Percentiles rank a stretch among this genome's conserved stretches.
Conservation (phyloP, 225 moss, liverwort and hornwort species). For the Polytrichum formosum region DNA sequence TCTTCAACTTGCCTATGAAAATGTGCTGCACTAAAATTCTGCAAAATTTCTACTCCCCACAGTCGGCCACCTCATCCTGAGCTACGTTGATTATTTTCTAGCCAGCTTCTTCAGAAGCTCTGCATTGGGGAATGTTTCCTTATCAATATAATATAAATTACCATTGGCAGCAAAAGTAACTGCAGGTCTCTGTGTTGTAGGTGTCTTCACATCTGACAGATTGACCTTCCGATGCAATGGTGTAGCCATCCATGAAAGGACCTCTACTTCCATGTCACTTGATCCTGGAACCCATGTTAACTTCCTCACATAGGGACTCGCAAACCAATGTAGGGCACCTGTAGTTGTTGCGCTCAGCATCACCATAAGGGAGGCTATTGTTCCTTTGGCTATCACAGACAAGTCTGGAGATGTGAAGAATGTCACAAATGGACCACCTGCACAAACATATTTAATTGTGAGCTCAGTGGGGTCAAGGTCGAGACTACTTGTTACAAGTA, state of each 20-base stretch:
- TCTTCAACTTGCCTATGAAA: too few species aligned
- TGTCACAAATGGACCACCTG: constrained; percentile 67
- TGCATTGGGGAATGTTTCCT: constrained; percentile 68
- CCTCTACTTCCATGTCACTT: constrained; percentile 67
- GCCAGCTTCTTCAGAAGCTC: constrained; percentile 71
- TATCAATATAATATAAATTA: constrained; percentile 72
- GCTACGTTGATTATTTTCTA: constrained; percentile 7
- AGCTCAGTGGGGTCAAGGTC: too few species aligned
- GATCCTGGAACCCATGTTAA: constrained; percentile 75
- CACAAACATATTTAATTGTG: neutral
- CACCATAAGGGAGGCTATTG: constrained; percentile 70
- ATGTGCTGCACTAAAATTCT: too few species aligned
- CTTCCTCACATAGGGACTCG: constrained; percentile 77
- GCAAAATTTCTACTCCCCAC: too few species aligned
- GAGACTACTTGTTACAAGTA: too few species aligned
- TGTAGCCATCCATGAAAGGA: constrained; percentile 82
- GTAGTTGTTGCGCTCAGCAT: constrained; percentile 78
- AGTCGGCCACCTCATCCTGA: too few species aligned
- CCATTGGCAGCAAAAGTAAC: constrained; percentile 76
- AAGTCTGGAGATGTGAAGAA: constrained; percentile 77
- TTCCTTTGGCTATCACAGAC: constrained; percentile 69
- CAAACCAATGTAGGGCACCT: constrained; percentile 79
- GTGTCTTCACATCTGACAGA: constrained; percentile 53
- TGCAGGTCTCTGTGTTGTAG: constrained; percentile 66
- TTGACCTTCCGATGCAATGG: constrained; percentile 46